Conservation (phyloP, 495 filamentous ascomycete species). For the Immersiella caudata region DNA sequence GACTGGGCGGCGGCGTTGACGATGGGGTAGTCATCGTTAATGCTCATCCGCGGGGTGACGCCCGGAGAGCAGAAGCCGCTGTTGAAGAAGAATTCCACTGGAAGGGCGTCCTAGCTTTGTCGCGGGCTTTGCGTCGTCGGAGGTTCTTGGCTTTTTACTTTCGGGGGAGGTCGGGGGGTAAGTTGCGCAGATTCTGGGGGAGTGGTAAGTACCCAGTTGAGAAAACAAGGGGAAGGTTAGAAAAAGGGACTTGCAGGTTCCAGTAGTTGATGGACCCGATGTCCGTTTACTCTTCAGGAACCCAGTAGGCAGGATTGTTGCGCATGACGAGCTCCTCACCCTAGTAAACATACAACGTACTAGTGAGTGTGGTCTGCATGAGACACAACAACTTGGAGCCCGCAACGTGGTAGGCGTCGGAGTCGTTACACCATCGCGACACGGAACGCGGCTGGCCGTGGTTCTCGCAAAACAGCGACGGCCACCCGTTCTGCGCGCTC, state of each 20-base stretch:
- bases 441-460: conserved; percentile 66
- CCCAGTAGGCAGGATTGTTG: conserved; percentile 64
- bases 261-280: conserved; percentile 47
- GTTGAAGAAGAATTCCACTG: conserved; percentile 59
- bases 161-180: conserved; percentile 8
- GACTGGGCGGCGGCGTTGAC: conserved; percentile 51
- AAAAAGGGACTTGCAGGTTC: conserved; percentile 3
- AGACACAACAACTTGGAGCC: conserved; percentile 67
- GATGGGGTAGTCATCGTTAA: conserved; percentile 47
- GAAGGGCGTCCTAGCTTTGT: conserved; percentile 63
- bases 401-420: conserved; percentile 47
- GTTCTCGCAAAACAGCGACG: conserved; percentile 70
- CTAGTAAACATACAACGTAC: conserved; percentile 64
- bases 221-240: too few relatives aligned
- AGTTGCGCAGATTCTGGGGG: conserved; percentile 5
- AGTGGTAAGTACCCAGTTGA: background rate
- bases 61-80: conserved; percentile 50
- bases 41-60: conserved; percentile 55
- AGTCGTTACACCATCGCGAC: conserved; percentile 56
- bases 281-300: conserved; percentile 67
- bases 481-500: conserved; percentile 63
- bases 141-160: background rate
- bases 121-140: conserved; percentile 49
- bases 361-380: conserved; percentile 46
- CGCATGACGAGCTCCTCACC: conserved; percentile 72